Percentiles rank a stretch among this genome's conserved stretches.
phyloP scores from a whole-genome alignment of 2,329 filamentous ascomycete genomes.

The Mycogone perniciosa region DNA sequence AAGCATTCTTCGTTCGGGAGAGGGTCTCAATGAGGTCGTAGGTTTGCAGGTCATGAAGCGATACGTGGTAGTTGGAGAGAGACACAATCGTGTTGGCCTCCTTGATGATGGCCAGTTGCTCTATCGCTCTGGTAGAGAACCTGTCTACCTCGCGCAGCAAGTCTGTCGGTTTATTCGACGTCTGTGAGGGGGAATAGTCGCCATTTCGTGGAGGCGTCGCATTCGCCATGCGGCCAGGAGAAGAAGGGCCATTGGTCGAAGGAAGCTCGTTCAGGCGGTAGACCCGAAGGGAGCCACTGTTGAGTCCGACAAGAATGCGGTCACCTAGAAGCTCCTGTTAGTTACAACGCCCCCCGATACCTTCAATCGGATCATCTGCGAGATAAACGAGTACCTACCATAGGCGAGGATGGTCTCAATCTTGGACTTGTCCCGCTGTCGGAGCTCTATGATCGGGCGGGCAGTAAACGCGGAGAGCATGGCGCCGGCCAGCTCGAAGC shows the following conservation, averaged over 20 bases:
- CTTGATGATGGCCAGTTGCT: constrained; percentile 92
- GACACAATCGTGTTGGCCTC: constrained; percentile 89
- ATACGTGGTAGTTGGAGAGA: constrained; percentile 82
- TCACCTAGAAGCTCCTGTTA: constrained; percentile 54
- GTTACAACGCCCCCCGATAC: background rate
- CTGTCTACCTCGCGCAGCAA: constrained; percentile 87
- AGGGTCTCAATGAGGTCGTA: constrained; percentile 78
- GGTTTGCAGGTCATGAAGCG: constrained; percentile 79
- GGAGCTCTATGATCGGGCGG: constrained; percentile 94
- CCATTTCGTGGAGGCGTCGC: constrained; percentile 25
- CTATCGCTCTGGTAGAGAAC: constrained; percentile 83
- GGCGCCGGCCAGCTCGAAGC: constrained; percentile 40
- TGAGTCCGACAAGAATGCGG: constrained; percentile 84
- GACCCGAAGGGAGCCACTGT: constrained; percentile 79
- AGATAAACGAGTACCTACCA: constrained; percentile 43
- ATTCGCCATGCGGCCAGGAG: constrained; percentile 23
- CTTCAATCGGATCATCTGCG: background rate
- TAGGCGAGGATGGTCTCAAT: constrained; percentile 94
- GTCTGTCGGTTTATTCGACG: constrained; percentile 58
- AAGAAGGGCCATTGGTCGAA: constrained; percentile 26
- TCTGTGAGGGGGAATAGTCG: constrained; percentile 23
- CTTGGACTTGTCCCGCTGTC: constrained; percentile 88
- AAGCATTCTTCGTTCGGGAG: constrained; percentile 77
- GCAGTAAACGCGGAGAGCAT: constrained; percentile 99
- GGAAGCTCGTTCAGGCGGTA: constrained; percentile 77